Evolutionary conservation across 805 yeast genomes (phyloP).

Genomic region (Barnettozyma populi): DNA sequence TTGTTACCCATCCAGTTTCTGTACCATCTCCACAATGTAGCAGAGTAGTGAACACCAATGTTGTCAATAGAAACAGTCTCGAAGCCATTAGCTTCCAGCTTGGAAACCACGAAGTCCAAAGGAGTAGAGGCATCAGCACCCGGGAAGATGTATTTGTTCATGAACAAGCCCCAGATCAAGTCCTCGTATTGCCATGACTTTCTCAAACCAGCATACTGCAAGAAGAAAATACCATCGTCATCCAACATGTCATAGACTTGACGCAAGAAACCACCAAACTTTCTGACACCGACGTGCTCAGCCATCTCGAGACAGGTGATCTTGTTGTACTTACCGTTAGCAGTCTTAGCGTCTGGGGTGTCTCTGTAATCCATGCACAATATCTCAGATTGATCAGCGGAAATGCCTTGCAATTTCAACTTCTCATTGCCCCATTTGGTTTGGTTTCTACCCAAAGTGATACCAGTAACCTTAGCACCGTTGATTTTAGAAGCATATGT

Average conservation of each 20-base stretch:
- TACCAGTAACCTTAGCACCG: conserved; percentile 84
- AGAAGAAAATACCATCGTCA: conserved; percentile 82
- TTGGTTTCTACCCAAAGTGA: conserved; percentile 86
- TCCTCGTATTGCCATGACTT: conserved; percentile 95
- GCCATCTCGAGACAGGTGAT: conserved; percentile 93
- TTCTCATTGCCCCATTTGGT: conserved; percentile 82
- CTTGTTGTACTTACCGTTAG: conserved; percentile 58
- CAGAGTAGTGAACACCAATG: conserved; percentile 89
- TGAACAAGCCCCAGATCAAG: conserved; percentile 88
- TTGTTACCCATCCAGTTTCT: conserved; percentile 86
- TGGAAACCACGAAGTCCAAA: conserved; percentile 70
- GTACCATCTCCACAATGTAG: conserved; percentile 92
- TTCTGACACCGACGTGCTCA: conserved; percentile 91
- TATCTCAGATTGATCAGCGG: conserved; percentile 64
- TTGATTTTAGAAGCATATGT: conserved; percentile 75
- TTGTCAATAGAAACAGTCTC: conserved; percentile 81
- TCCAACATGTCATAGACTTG: conserved; percentile 86
- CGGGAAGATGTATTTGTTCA: conserved; percentile 95
- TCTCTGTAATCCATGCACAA: conserved; percentile 88
- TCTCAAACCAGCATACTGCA: conserved; percentile 88
- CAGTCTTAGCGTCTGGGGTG: conserved; percentile 61
- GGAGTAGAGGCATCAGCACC: conserved; percentile 98
- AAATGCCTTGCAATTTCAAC: conserved; percentile 62
- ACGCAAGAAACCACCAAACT: conserved; percentile 64
- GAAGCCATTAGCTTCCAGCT: conserved; percentile 79